These are phyloP conservation scores for Trichosporon coremiiforme DNA, from an alignment of 1,284 basidiomycete species.

Conservation along the genomic window DNA sequence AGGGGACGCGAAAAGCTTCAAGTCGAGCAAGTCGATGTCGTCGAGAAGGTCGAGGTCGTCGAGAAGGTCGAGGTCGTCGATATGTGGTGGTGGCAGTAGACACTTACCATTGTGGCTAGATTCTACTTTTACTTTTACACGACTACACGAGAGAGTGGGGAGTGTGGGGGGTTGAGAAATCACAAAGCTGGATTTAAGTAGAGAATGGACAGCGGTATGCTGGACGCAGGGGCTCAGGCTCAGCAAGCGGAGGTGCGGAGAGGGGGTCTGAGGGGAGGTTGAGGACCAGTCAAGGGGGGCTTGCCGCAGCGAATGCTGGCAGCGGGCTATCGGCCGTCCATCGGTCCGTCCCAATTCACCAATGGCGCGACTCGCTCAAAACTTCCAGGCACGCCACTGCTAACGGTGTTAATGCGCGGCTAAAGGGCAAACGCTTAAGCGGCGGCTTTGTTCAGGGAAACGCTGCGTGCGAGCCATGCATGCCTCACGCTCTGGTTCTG, in stretches of 20 bases:
- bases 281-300: too few relatives aligned
- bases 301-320: slow-evolving; percentile 6
- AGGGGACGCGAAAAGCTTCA: slow-evolving; percentile 1
- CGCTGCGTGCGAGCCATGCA: background rate
- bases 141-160: slow-evolving; percentile 10
- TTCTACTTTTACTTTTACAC: slow-evolving; percentile 18
- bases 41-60: background rate
- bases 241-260: background rate
- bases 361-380: background rate
- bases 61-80: background rate
- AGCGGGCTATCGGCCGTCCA: slow-evolving; percentile 14
- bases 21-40: background rate
- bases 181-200: slow-evolving; percentile 8
- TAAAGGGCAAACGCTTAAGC: slow-evolving; percentile 1
- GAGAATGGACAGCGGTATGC: background rate
- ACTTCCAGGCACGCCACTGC: background rate
- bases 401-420: background rate
- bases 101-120: slow-evolving; percentile 16
- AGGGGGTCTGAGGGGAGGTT: background rate
- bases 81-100: background rate
- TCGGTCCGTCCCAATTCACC: slow-evolving; percentile 9
- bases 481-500: background rate
- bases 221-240: slow-evolving; percentile 1
- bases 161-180: slow-evolving; percentile 11
- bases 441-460: background rate